phyloP scores from a whole-genome alignment of 2,329 filamentous ascomycete genomes.

The Diaporthe citri region DNA sequence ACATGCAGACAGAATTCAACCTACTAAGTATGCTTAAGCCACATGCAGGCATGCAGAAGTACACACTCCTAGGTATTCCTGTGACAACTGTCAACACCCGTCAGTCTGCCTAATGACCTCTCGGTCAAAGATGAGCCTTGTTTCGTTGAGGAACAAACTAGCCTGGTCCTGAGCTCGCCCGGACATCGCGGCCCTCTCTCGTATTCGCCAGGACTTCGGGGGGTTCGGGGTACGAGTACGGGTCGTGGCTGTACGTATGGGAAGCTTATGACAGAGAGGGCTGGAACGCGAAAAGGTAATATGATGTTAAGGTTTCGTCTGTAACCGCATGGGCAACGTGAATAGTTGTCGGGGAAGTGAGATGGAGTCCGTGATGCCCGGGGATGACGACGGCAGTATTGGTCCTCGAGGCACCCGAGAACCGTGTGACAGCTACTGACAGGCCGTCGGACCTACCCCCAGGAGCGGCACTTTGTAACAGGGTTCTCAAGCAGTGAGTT shows the following conservation, averaged over 20 bases:
- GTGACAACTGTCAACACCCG: constrained; percentile 41
- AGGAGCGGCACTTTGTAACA: no score
- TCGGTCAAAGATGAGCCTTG: constrained; percentile 72
- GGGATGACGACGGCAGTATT: not conserved
- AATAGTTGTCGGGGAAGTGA: constrained; percentile 61
- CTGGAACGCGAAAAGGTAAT: constrained; percentile 58
- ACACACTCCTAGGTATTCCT: not conserved
- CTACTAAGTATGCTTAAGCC: not conserved
- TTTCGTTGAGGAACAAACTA: constrained; percentile 68
- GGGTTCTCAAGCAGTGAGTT: not conserved
- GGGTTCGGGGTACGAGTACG: constrained; percentile 52
- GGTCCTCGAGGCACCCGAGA: not conserved
- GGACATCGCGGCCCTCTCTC: constrained; percentile 61
- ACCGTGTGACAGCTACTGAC: not conserved
- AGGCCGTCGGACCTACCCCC: not conserved
- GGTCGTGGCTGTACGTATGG: constrained; percentile 61
- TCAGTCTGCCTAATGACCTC: constrained; percentile 67
- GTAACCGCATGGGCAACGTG: constrained; percentile 61
- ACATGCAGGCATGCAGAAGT: not conserved
- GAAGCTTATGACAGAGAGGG: constrained; percentile 53
- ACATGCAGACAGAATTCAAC: not conserved
- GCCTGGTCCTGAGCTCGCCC: constrained; percentile 67
- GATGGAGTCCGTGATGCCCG: constrained; percentile 37
- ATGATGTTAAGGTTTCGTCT: constrained; percentile 61
- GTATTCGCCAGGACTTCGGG: constrained; percentile 55